Evolutionary conservation across 768 basidiomycete genomes (phyloP).

Genomic region (Termitomyces sp.): DNA sequence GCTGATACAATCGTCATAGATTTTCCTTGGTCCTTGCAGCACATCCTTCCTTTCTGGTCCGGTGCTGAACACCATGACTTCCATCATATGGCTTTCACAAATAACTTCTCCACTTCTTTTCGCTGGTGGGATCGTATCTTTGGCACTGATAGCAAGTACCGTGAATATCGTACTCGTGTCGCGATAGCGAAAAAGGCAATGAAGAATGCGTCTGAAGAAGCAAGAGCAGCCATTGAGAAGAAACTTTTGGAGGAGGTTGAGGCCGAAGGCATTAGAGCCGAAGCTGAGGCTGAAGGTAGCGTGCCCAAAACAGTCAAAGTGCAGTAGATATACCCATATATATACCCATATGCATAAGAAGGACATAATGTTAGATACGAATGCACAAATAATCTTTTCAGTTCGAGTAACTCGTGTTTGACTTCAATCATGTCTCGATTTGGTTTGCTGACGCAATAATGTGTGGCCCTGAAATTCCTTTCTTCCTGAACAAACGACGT

Average conservation of each 20-base stretch:
- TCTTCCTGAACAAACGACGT: slow-evolving; percentile 8
- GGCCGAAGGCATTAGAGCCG: slow-evolving; percentile 65
- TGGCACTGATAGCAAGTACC: slow-evolving; percentile 91
- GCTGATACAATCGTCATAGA: slow-evolving; percentile 36
- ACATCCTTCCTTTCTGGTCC: slow-evolving; percentile 93
- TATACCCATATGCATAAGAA: background rate
- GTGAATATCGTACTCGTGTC: slow-evolving; percentile 67
- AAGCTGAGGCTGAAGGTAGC: slow-evolving; percentile 45
- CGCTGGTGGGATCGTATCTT: slow-evolving; percentile 88
- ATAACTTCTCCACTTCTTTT: slow-evolving; percentile 93
- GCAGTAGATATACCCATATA: slow-evolving; percentile 21
- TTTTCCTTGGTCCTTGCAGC: slow-evolving; percentile 96
- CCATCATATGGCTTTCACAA: slow-evolving; percentile 95
- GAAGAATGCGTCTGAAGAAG: slow-evolving; percentile 49
- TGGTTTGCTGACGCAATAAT: slow-evolving; percentile 21
- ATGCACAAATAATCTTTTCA: background rate
- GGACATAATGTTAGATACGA: background rate
- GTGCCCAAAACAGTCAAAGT: slow-evolving; percentile 29
- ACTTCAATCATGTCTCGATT: slow-evolving; percentile 11
- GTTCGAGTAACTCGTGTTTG: background rate
- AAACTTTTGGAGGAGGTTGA: slow-evolving; percentile 67
- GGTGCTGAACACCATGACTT: slow-evolving; percentile 98
- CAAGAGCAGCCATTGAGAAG: slow-evolving; percentile 52
- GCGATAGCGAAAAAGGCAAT: slow-evolving; percentile 52
- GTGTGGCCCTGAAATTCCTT: slow-evolving; percentile 15